phyloP scores from a whole-genome alignment of 345 rosid species.

The Gossypium mustelinum region DNA sequence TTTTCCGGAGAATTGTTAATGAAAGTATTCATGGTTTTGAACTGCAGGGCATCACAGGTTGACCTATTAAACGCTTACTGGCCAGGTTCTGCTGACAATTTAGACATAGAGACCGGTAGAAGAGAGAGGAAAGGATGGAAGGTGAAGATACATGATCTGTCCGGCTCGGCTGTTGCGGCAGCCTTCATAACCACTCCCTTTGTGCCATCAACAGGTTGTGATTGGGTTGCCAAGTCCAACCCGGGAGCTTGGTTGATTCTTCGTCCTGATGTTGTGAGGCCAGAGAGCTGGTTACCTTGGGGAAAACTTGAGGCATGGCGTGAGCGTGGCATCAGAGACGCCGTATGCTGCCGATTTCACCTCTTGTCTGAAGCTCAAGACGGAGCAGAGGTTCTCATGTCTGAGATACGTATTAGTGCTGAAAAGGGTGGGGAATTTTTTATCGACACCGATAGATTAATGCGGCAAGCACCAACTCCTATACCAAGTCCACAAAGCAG shows the following conservation, averaged over 20 bases:
- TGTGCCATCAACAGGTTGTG: conserved; percentile 92
- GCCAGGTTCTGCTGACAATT: conserved; percentile 48
- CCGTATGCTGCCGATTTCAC: conserved; percentile 80
- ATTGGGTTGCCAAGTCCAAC: conserved; percentile 95
- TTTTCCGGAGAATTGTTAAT: conserved; percentile 8
- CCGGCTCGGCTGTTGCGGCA: conserved; percentile 91
- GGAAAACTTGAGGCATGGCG: conserved; percentile 98
- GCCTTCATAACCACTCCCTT: conserved; percentile 98
- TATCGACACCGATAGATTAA: conserved; percentile 74
- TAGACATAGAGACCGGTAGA: conserved; percentile 58
- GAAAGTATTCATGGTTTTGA: conserved; percentile 30
- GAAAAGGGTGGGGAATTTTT: conserved; percentile 93
- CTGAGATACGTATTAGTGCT: conserved; percentile 72
- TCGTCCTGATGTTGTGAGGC: conserved; percentile 66
- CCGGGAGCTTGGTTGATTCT: conserved; percentile 97
- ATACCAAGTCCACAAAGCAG: conserved; percentile 91
- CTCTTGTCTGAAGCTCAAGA: conserved; percentile 73
- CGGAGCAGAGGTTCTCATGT: conserved; percentile 73
- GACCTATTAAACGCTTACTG: conserved; percentile 62
- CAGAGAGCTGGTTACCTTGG: conserved; percentile 97
- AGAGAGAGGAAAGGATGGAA: conserved; percentile 98
- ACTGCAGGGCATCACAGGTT: conserved; percentile 57
- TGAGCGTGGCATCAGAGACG: conserved; percentile 85
- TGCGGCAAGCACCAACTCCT: conserved; percentile 58
- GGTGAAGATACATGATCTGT: conserved; percentile 94